Evolutionary conservation across 495 filamentous ascomycete species (phyloP).

Genomic region (Tuber melanosporum): DNA sequence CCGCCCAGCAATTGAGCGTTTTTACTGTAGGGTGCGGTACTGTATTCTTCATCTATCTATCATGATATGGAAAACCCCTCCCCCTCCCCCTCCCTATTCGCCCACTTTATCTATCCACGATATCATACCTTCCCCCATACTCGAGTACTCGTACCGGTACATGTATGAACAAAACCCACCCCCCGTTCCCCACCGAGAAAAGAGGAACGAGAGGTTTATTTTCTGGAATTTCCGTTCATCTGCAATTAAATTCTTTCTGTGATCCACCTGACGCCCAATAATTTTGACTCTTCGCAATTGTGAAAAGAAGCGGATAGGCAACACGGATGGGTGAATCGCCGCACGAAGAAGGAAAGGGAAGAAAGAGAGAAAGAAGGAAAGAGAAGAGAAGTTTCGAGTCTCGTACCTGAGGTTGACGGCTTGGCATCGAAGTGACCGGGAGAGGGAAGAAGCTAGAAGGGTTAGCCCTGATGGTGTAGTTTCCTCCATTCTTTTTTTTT

Average conservation of each 20-base stretch:
- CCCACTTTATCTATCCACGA: background rate
- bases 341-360: slow-evolving; percentile 26
- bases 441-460: no score
- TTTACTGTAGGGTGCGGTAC: no score
- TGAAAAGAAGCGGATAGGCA: slow-evolving; percentile 36
- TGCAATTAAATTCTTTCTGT: slow-evolving; percentile 43
- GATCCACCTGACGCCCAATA: slow-evolving; percentile 40
- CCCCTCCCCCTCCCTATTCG: no score
- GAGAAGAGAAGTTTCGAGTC: background rate
- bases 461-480: background rate
- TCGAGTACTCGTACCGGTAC: no score
- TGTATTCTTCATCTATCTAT: no score
- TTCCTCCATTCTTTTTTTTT: background rate
- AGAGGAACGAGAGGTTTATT: background rate
- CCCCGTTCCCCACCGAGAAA: background rate
- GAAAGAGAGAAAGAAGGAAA: background rate
- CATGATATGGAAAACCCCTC: no score
- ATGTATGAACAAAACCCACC: background rate
- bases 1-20: no score
- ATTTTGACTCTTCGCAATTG: slow-evolving; percentile 33
- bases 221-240: slow-evolving; percentile 22
- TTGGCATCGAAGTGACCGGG: background rate
- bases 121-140: background rate
- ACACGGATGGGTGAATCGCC: slow-evolving; percentile 43
- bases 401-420: background rate